Evolutionary conservation across 2,329 filamentous ascomycete species (phyloP).

Genomic region (Colletotrichum karsti): DNA sequence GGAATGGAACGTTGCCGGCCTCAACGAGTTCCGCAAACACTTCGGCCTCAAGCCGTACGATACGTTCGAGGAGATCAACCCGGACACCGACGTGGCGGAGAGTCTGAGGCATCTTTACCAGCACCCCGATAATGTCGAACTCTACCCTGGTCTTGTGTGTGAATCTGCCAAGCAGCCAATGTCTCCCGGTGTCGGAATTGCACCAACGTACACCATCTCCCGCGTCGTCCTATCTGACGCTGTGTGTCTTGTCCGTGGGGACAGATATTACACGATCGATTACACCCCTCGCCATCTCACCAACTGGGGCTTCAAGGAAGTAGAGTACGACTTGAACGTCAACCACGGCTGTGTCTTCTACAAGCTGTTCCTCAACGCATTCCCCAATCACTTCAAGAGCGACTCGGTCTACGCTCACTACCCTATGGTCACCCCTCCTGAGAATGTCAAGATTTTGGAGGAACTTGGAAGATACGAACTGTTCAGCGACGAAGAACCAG

Average conservation of each 20-base stretch:
- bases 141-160: slow-evolving; percentile 81
- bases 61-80: slow-evolving; percentile 85
- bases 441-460: slow-evolving; percentile 77
- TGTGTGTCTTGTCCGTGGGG: slow-evolving; percentile 79
- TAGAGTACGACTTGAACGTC: slow-evolving; percentile 74
- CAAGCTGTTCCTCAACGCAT: slow-evolving; percentile 82
- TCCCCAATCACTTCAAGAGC: slow-evolving; percentile 80
- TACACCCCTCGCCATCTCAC: slow-evolving; percentile 79
- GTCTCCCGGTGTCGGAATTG: slow-evolving; percentile 77
- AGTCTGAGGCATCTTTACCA: slow-evolving; percentile 75
- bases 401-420: slow-evolving; percentile 87
- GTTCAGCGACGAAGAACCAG: no score
- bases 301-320: slow-evolving; percentile 85
- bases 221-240: slow-evolving; percentile 81
- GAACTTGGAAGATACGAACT: slow-evolving; percentile 71
- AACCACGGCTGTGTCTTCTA: slow-evolving; percentile 88
- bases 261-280: slow-evolving; percentile 82
- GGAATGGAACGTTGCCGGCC: slow-evolving; percentile 78
- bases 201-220: slow-evolving; percentile 79
- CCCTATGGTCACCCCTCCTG: slow-evolving; percentile 74
- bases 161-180: slow-evolving; percentile 81
- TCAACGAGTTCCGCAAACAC: slow-evolving; percentile 88
- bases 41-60: slow-evolving; percentile 80
- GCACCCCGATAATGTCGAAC: slow-evolving; percentile 81
- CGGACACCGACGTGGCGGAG: slow-evolving; percentile 75